Evolutionary conservation across 768 basidiomycete genomes (phyloP).

Genomic region (Cyclocybe cylindracea): DNA sequence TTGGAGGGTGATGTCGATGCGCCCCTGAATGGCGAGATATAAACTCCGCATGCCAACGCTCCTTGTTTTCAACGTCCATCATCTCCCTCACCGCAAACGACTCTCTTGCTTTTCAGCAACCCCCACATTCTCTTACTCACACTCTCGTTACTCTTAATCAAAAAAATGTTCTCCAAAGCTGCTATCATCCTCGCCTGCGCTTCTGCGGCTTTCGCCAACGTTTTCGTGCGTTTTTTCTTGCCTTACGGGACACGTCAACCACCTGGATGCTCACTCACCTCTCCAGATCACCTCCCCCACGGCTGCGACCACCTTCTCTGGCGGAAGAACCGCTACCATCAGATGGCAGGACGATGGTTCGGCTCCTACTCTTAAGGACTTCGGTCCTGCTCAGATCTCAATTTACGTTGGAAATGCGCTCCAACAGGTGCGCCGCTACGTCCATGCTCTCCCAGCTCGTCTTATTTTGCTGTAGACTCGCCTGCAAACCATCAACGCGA

Average conservation of each 20-base stretch:
- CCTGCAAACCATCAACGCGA: constrained; percentile 51
- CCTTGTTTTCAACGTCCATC: constrained; percentile 23
- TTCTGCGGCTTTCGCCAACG: constrained; percentile 53
- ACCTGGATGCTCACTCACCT: constrained; percentile 1
- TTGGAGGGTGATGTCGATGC: too few relatives aligned
- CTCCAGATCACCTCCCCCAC: constrained; percentile 61
- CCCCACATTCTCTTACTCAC: constrained; percentile 38
- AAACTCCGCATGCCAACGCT: constrained; percentile 11
- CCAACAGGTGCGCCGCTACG: constrained; percentile 51
- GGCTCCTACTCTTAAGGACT: constrained; percentile 48
- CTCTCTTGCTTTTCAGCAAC: constrained; percentile 18
- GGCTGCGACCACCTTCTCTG: constrained; percentile 43
- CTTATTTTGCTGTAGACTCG: constrained; percentile 39
- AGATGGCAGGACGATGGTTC: constrained; percentile 59
- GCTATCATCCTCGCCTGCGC: constrained; percentile 52
- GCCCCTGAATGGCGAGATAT: constrained; percentile 5
- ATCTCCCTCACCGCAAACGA: constrained; percentile 14
- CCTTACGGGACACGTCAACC: constrained; percentile 6
- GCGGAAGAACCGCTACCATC: constrained; percentile 50
- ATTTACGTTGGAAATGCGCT: constrained; percentile 65
- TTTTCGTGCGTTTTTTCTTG: constrained; percentile 43
- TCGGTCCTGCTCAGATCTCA: constrained; percentile 52
- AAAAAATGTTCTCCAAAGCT: constrained; percentile 53
- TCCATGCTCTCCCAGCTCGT: not conserved
- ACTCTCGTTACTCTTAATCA: constrained; percentile 28